Evolutionary conservation across 2,329 filamentous ascomycete species (phyloP), one percentile per base, ranked within the genome.

Genomic region (Dothistroma septosporum): DNA sequence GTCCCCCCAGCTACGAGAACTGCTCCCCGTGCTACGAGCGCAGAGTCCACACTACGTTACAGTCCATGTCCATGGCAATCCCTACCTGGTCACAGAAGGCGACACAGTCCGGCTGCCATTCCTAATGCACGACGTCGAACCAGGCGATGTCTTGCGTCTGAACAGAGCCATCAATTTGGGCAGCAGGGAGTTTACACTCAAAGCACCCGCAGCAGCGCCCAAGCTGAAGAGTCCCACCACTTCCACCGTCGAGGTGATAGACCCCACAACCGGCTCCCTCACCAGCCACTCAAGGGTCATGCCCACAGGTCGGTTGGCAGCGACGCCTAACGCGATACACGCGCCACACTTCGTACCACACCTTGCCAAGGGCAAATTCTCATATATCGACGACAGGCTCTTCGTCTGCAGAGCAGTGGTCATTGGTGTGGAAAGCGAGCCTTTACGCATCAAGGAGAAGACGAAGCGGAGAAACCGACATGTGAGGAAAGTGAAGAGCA

Each of bases 401-500:
- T 97, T 92, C 70, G 88, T 90, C 73, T 96, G 92, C 76, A 84
- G 92, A 61, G 91, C 92, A 16, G 85, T 87, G 35, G 92, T 99
- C 28, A 83, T 94, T 64, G 93, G 92, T 6, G 85, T 89, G 7
- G 94, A 97, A 78, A 84, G 85, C 60, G 80, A 89, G 85, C 82
- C 82, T 48, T 74, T 83, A 78, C 70, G 79, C 58, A 71, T 82
- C 41, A 79, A 77, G 71, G 79, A 82, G 75, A 83, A 83, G 78
- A 84, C 80, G 71, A 88, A 88, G 75, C 80, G 90, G 72, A 83
- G 88, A 72, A 81, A 84, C 69, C 77, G 85, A 64, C 82, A 84
- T 73, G 83, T 85, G 54, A 91, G 87, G 80, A 85, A 83, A 61
- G 88, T 94, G 10, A 88, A 83, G 79, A 97, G 91, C 81, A 97